These are phyloP conservation scores for Clitoria ternatea DNA, from an alignment of 306 rosid species.

Conservation along the genomic window DNA sequence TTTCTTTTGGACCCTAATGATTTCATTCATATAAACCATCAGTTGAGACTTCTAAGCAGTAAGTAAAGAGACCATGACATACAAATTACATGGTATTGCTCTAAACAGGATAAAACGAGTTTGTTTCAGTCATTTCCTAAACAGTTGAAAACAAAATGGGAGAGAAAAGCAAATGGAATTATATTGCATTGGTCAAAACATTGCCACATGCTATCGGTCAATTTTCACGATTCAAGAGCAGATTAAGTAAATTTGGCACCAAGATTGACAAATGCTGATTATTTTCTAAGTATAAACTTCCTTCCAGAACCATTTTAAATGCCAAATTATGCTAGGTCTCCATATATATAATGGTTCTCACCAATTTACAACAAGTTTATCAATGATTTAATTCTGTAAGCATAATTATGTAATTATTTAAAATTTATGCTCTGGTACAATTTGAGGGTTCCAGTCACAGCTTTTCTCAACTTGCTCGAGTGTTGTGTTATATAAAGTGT, in stretches of 20 bases:
- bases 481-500: not conserved
- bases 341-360: not conserved
- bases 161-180: not conserved
- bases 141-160: not conserved
- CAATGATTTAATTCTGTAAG: not conserved
- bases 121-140: not conserved
- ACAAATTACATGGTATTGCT: not conserved
- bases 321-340: not conserved
- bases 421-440: not conserved
- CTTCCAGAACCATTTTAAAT: not conserved
- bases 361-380: not conserved
- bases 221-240: not conserved
- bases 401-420: not conserved
- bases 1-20: conserved; percentile 35
- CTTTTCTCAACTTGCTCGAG: not conserved
- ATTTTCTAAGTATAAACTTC: not conserved
- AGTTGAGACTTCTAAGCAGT: not conserved
- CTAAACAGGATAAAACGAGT: not conserved
- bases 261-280: not conserved
- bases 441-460: not conserved
- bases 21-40: conserved; percentile 15
- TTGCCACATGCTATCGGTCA: not conserved
- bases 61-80: not conserved
- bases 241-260: not conserved
- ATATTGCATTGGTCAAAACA: not conserved